A percentile compares a stretch with the other conserved stretches of the same genome.
These are phyloP conservation scores for Acacia crassicarpa DNA, from an alignment of 306 rosid genomes.

Conservation along the genomic window DNA sequence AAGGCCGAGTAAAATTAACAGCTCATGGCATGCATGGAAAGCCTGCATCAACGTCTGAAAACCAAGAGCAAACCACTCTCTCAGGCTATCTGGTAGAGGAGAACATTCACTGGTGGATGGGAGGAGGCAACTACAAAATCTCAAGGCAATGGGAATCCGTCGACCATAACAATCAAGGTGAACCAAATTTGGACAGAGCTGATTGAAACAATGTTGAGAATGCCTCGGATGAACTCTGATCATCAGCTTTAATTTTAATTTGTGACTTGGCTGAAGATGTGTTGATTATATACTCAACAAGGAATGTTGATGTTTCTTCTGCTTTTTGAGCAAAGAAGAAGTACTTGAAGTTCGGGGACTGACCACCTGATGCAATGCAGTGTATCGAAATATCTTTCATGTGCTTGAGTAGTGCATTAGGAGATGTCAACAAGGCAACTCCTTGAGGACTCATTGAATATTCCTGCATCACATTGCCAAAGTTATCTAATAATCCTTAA, in stretches of 20 bases:
- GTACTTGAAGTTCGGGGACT: conserved; percentile 87
- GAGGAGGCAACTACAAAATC: conserved; percentile 37
- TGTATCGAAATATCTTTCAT: conserved; percentile 89
- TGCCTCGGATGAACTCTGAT: conserved; percentile 69
- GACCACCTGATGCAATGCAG: conserved; percentile 96
- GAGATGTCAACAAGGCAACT: conserved; percentile 61
- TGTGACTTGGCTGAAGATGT: conserved; percentile 83
- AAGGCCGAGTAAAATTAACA: conserved; percentile 1
- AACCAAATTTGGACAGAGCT: conserved; percentile 81
- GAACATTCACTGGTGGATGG: conserved; percentile 22
- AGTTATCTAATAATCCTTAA: neutral
- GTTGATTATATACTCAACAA: conserved; percentile 92
- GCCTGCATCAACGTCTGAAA: conserved; percentile 15
- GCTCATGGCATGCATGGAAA: conserved; percentile 19
- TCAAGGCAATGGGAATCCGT: conserved; percentile 28
- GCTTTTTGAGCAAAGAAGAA: conserved; percentile 97
- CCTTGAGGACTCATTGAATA: conserved; percentile 68
- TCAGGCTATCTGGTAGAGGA: conserved; percentile 25
- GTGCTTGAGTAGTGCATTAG: conserved; percentile 71
- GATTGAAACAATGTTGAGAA: conserved; percentile 79
- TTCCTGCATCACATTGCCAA: conserved; percentile 56
- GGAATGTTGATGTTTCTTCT: conserved; percentile 70
- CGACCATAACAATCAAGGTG: conserved; percentile 29
- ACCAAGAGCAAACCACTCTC: conserved; percentile 11
- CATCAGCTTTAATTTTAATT: conserved; percentile 86